Base-by-base conservation (phyloP, 2,329 filamentous ascomycete genomes). In the Amesomyces nigricolor region DNA sequence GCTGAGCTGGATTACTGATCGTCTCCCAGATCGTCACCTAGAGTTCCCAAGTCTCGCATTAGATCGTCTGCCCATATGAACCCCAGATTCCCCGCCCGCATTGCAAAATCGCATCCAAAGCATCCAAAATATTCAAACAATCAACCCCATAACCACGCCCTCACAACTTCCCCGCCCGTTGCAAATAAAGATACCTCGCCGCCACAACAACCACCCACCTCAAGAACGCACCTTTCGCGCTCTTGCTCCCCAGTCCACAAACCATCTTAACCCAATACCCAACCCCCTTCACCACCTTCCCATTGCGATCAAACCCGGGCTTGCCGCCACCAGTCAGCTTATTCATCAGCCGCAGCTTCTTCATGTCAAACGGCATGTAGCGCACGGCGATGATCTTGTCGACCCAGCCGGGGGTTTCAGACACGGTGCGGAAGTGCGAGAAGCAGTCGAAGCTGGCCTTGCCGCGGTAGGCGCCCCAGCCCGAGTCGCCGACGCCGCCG, bases 401-500 rank as follows among this genome's bases (percentile, higher is more conserved):
- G 61, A 86, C 77, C 86, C 86, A 89, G 14, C 69, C 65, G 0
- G 86, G 86, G 4, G 84, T 87, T 44, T 75, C 78, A 19, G 82
- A 80, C 35, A 88, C 71, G 48, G 70, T 73, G 57, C 77, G 76
- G 35, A 61, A 59, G 68, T 88, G 85, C 1, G 81, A 81, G 66
- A 87, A 88, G 61, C 74, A 73, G 63, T 89, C 85, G 70, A 88
- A 89, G 2, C 78, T 82, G n/a, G 86, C 78, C 66, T 84, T 83
- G 58, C 91, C 91, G 63, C 88, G 83, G 75, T 95, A 95, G 30
- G 81, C 75, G 58, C 90, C 90, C 58, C 80, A 79, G 52, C 90
- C 90, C 44, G 85, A 89, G 63, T 87, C 81, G 61, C 91, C 90
- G 7, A 95, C 86, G 64, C 90, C 90, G 61, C 91, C 91, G 68